Conservation (phyloP, 352 stramenopile genomes). For the Globisporangium paroecandrum region DNA sequence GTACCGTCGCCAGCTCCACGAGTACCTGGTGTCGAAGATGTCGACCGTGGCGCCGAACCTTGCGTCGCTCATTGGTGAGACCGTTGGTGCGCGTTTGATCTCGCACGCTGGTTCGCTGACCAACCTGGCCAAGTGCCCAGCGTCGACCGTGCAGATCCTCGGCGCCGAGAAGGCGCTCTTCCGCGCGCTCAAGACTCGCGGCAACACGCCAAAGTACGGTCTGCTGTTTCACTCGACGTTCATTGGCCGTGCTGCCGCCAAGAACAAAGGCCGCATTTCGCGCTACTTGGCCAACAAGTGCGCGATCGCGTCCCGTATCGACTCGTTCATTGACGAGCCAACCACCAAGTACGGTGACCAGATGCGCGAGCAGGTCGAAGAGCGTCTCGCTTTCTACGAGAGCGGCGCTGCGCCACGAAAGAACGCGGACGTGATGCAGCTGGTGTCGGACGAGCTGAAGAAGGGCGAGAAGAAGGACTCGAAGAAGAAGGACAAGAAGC, state of each 20-base stretch:
- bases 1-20: conserved; percentile 95
- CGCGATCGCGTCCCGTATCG: conserved; percentile 98
- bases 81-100: conserved; percentile 98
- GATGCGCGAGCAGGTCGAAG: conserved; percentile 99
- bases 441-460: conserved; percentile 92
- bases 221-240: conserved; percentile 99
- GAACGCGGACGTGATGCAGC: conserved; percentile 99
- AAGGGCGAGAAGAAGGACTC: conserved; percentile 64
- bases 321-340: conserved; percentile 97
- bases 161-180: conserved; percentile 99
- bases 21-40: conserved; percentile 98
- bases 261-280: conserved; percentile 99
- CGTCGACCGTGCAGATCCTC: conserved; percentile 99
- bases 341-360: conserved; percentile 98
- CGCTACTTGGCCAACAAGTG: conserved; percentile 99
- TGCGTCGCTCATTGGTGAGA: conserved; percentile 98
- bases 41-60: conserved; percentile 98
- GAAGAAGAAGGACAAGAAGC: conserved; percentile 84
- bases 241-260: conserved; percentile 97
- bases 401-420: conserved; percentile 96
- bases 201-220: conserved; percentile 99
- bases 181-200: conserved; percentile 99
- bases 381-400: conserved; percentile 99
- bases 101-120: conserved; percentile 98
- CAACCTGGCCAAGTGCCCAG: conserved; percentile 98